These are phyloP conservation scores for Fusarium anguioides DNA, from an alignment of 2,329 filamentous ascomycete genomes.

Conservation along the genomic window DNA sequence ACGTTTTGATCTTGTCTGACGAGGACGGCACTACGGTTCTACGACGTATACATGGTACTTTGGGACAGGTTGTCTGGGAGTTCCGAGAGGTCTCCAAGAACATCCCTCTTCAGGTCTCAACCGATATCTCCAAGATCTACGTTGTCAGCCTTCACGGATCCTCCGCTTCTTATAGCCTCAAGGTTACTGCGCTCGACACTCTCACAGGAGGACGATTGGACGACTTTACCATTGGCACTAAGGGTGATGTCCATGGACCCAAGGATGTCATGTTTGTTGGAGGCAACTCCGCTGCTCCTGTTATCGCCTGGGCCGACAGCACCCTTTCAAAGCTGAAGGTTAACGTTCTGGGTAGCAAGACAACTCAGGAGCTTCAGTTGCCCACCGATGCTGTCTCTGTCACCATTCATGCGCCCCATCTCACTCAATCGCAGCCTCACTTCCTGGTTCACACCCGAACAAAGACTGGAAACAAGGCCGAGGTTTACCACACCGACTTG, in stretches of 20 bases:
- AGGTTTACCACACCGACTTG: constrained; percentile 85
- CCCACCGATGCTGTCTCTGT: constrained; percentile 61
- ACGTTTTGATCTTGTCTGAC: constrained; percentile 76
- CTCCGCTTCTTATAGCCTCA: constrained; percentile 78
- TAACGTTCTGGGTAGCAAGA: constrained; percentile 74
- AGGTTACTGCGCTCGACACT: constrained; percentile 78
- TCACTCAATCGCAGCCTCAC: constrained; percentile 78
- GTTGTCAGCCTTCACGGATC: constrained; percentile 79
- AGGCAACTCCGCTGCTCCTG: constrained; percentile 77
- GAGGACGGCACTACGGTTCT: constrained; percentile 69
- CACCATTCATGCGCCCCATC: constrained; percentile 78
- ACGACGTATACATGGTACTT: constrained; percentile 76
- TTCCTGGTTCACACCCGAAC: constrained; percentile 88
- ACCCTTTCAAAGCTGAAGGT: constrained; percentile 71
- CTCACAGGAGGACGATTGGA: constrained; percentile 77
- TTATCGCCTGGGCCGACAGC: constrained; percentile 80
- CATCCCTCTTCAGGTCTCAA: constrained; percentile 78
- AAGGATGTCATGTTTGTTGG: constrained; percentile 80
- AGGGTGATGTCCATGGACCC: constrained; percentile 74
- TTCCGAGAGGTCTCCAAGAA: constrained; percentile 76
- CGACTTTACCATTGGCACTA: constrained; percentile 77
- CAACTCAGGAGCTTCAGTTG: constrained; percentile 65
- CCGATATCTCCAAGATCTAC: constrained; percentile 77
- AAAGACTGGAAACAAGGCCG: constrained; percentile 77
- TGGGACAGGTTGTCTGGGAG: constrained; percentile 83